Conservation (phyloP, 1,284 basidiomycete genomes). For the Trametes sp. region DNA sequence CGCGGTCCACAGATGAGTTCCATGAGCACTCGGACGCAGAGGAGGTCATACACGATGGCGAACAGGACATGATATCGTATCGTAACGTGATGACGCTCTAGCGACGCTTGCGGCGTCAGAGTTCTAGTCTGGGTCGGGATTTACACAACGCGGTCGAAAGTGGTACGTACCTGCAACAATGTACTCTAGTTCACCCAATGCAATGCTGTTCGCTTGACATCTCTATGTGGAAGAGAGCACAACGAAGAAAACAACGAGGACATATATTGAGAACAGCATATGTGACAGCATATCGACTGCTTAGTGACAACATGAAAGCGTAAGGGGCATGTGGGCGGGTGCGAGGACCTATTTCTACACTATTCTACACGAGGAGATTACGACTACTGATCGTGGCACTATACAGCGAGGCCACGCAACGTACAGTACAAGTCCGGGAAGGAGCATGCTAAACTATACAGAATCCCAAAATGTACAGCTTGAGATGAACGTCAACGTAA, state of each 20-base stretch:
- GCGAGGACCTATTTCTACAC: conserved; percentile 3
- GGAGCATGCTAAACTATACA: background rate
- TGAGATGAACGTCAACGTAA: too few species aligned
- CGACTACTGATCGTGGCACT: background rate
- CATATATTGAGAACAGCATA: conserved; percentile 13
- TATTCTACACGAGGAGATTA: background rate
- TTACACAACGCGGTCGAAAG: background rate
- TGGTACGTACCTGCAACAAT: conserved; percentile 4
- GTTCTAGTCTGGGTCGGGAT: conserved; percentile 4
- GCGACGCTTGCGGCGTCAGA: too few species aligned
- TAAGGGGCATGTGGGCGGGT: background rate
- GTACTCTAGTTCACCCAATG: conserved; percentile 7
- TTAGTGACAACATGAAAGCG: background rate
- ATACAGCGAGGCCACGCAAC: background rate
- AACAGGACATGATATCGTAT: conserved; percentile 15
- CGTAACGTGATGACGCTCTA: conserved; percentile 22
- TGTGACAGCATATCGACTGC: background rate
- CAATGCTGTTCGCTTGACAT: background rate
- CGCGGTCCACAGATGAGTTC: conserved; percentile 24
- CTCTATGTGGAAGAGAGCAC: background rate
- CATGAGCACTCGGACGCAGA: conserved; percentile 33
- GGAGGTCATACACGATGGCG: conserved; percentile 17
- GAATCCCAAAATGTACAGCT: background rate
- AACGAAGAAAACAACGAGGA: background rate
- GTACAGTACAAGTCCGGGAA: background rate